Conservation (phyloP, 106 monocot species). For the Allium fistulosum region DNA sequence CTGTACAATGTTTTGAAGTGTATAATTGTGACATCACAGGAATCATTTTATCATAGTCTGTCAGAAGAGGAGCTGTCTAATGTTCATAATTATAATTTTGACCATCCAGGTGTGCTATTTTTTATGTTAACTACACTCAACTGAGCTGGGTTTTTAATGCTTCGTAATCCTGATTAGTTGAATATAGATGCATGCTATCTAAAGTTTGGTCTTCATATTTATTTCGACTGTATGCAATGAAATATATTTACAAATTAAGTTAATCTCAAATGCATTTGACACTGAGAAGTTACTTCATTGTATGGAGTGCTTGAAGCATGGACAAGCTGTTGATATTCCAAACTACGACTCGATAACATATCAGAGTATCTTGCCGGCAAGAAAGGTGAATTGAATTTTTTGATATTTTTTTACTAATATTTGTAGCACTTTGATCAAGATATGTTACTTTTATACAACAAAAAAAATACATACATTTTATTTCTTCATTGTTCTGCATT, state of each 20-base stretch:
- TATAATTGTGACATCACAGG: constrained; percentile 26
- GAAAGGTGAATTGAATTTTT: constrained; percentile 57
- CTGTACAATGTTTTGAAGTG: too few relatives aligned
- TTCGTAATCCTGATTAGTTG: too few relatives aligned
- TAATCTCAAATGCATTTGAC: constrained; percentile 88
- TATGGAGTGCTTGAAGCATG: constrained; percentile 70
- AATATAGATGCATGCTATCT: neutral
- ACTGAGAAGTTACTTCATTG: constrained; percentile 66
- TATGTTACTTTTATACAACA: too few relatives aligned
- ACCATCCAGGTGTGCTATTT: constrained; percentile 54
- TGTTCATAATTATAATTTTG: constrained; percentile 74
- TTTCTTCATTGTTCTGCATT: too few relatives aligned
- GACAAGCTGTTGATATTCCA: constrained; percentile 64
- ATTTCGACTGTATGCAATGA: too few relatives aligned
- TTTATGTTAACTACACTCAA: too few relatives aligned
- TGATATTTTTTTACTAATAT: neutral
- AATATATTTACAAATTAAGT: constrained; percentile 5
- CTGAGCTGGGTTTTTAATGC: too few relatives aligned
- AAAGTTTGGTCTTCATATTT: neutral
- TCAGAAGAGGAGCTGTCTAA: constrained; percentile 41
- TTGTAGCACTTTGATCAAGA: too few relatives aligned
- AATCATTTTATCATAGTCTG: constrained; percentile 61
- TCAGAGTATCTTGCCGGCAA: constrained; percentile 39
- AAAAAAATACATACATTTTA: too few relatives aligned
- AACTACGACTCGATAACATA: constrained; percentile 77